Evolutionary conservation across 768 basidiomycete species (phyloP), one percentile per base, ranked within the genome.

Genomic region (Cantharellus anzutake): DNA sequence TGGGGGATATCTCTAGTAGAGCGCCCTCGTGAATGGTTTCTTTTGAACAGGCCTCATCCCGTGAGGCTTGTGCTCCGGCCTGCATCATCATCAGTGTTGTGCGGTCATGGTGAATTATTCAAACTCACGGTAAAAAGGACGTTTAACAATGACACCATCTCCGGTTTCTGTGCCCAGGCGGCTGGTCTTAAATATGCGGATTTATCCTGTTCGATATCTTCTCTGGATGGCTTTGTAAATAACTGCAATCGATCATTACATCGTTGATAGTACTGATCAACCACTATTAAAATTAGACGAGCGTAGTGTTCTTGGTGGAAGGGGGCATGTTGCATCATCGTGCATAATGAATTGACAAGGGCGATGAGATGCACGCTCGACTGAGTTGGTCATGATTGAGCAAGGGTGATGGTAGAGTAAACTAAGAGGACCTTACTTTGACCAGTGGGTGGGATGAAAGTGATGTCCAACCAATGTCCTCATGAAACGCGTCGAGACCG

Each of bases 291-390:
- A 60, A 98, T 93, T 39, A 98, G 74, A n/a, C 90, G 80, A 16
- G 89, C 83, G 68, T 97, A 96, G 67, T 84, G 92, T 70, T 98
- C 94, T 62, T 84, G 78, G 67, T 97, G 94, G 72, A 98, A 98
- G 0, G 93, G 92, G 16, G 88, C 91, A 3, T 81, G 83, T 60
- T 82, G 78, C 20, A 96, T 79, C 90, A 97, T 94, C 4, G 80
- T 77, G 65, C 91, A 94, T 3, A 98, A 73, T 0, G 88, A 93
- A 65, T 93, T 93, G 66, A 94, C 84, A 51, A 98, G 72, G 0
- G 88, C 84, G 76, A 92, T 84, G 34, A 96, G 73, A 63, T 89
- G 81, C 3, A 83, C 86, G 66, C 80, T 81, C 29, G 86, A 87
- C 88, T 93, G 37, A 35, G 34, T 5, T 40, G 5, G 14, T 5